phyloP scores from a whole-genome alignment of 192 early-diverging fungal genomes.

The Linderina pennispora region DNA sequence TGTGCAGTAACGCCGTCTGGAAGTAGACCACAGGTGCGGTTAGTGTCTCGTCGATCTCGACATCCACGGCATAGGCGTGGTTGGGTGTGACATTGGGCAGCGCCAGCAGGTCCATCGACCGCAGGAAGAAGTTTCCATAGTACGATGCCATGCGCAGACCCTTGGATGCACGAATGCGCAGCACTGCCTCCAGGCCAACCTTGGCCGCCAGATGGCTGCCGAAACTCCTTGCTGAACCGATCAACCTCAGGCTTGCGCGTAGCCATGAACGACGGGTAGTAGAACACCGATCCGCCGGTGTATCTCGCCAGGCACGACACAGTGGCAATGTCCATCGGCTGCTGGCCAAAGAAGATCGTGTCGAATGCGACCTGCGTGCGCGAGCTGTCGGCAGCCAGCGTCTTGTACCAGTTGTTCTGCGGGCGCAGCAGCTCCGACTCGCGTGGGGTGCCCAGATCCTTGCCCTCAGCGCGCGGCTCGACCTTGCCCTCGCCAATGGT shows the following conservation, averaged over 20 bases:
- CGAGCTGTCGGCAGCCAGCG: conserved; percentile 86
- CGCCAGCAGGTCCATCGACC: conserved; percentile 84
- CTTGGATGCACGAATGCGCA: conserved; percentile 86
- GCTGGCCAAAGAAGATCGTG: conserved; percentile 76
- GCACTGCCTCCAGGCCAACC: conserved; percentile 85
- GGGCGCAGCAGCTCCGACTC: conserved; percentile 80
- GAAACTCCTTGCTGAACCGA: conserved; percentile 74
- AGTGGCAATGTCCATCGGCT: conserved; percentile 86
- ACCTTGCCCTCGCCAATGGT: conserved; percentile 74
- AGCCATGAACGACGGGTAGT: conserved; percentile 87
- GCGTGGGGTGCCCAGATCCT: conserved; percentile 84
- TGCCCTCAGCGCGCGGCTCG: conserved; percentile 80
- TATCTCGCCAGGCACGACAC: conserved; percentile 56
- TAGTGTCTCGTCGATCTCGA: conserved; percentile 66
- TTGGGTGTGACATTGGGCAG: conserved; percentile 92
- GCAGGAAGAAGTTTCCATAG: conserved; percentile 97
- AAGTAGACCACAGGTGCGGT: conserved; percentile 78
- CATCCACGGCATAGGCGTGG: conserved; percentile 84
- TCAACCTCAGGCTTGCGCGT: conserved; percentile 78
- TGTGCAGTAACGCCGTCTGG: conserved; percentile 92
- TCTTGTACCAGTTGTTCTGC: conserved; percentile 86
- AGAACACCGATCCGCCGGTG: conserved; percentile 84
- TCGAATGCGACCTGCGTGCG: conserved; percentile 85
- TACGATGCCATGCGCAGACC: conserved; percentile 83
- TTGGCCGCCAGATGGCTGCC: conserved; percentile 69